These are phyloP conservation scores for Candida pini DNA, from an alignment of 805 yeast genomes.

Conservation along the genomic window DNA sequence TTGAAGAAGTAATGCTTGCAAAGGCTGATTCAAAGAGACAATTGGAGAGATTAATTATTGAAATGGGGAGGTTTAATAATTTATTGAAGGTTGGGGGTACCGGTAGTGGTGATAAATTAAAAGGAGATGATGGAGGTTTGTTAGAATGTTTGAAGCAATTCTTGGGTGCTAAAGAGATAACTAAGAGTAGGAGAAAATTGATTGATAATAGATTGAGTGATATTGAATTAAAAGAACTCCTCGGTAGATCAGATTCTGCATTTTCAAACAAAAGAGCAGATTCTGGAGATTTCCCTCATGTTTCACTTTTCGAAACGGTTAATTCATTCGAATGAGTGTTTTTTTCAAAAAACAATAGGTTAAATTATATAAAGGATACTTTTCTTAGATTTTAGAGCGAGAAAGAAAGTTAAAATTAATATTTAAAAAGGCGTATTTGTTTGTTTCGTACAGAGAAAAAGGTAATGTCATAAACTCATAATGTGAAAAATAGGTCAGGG, in stretches of 20 bases:
- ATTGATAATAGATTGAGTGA: conserved; percentile 26
- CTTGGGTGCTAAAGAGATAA: conserved; percentile 32
- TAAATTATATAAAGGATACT: too few relatives aligned
- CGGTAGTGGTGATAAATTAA: conserved; percentile 3
- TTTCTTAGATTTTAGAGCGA: too few relatives aligned
- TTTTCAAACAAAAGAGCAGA: conserved; percentile 21
- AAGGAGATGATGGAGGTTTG: conserved; percentile 12
- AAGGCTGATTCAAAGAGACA: conserved; percentile 76
- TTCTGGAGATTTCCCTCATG: conserved; percentile 14
- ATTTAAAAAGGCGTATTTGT: too few relatives aligned
- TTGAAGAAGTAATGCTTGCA: conserved; percentile 77
- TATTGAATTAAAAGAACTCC: conserved; percentile 43
- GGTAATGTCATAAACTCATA: too few relatives aligned
- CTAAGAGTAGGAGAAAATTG: conserved; percentile 13
- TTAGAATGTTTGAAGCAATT: conserved; percentile 34
- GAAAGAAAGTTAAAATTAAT: too few relatives aligned
- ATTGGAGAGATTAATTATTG: conserved; percentile 70
- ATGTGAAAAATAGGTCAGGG: too few relatives aligned
- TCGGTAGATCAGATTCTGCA: conserved; percentile 42
- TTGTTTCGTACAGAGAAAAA: too few relatives aligned
- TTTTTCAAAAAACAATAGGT: too few relatives aligned
- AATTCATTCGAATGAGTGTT: conserved; percentile 22
- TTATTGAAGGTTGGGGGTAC: conserved; percentile 13
- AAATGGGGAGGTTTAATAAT: conserved; percentile 52
- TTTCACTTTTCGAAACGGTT: conserved; percentile 33